A percentile compares a stretch with the other conserved stretches of the same genome.
phyloP scores from a whole-genome alignment of 768 basidiomycete genomes.

The Podaxis rugospora region DNA sequence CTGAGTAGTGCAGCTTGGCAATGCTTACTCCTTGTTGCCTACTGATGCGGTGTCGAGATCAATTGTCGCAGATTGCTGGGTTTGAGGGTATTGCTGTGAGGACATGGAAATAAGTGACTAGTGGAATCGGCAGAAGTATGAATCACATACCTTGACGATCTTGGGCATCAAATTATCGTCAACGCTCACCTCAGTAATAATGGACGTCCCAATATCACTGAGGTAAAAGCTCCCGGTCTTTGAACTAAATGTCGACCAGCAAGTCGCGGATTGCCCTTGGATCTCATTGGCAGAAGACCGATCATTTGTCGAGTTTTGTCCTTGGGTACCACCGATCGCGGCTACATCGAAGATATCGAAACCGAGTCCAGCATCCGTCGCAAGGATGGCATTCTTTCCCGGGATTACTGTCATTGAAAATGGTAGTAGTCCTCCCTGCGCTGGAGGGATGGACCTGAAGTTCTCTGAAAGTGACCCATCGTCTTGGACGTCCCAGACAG shows the following conservation, averaged over 20 bases:
- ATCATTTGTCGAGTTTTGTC: slow-evolving; percentile 23
- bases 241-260: slow-evolving; percentile 38
- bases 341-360: slow-evolving; percentile 33
- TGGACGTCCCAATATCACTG: slow-evolving; percentile 35
- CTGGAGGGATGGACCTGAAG: slow-evolving; percentile 22
- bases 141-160: slow-evolving; percentile 35
- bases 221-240: slow-evolving; percentile 42
- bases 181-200: slow-evolving; percentile 42
- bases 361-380: slow-evolving; percentile 35
- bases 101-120: not conserved
- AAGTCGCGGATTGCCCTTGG: slow-evolving; percentile 35
- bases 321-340: slow-evolving; percentile 14
- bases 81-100: slow-evolving; percentile 34
- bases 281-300: slow-evolving; percentile 28
- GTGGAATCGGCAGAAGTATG: not conserved
- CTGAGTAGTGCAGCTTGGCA: not conserved
- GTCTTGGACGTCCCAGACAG: slow-evolving; percentile 40
- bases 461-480: slow-evolving; percentile 45
- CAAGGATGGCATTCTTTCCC: slow-evolving; percentile 28
- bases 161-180: slow-evolving; percentile 38
- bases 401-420: slow-evolving; percentile 45
- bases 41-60: slow-evolving; percentile 38
- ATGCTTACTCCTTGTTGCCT: slow-evolving; percentile 26
- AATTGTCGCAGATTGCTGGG: slow-evolving; percentile 30
- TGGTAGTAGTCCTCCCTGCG: slow-evolving; percentile 39